These are phyloP conservation scores for Septoria petroselini DNA, from an alignment of 2,329 filamentous ascomycete species.

Conservation along the genomic window DNA sequence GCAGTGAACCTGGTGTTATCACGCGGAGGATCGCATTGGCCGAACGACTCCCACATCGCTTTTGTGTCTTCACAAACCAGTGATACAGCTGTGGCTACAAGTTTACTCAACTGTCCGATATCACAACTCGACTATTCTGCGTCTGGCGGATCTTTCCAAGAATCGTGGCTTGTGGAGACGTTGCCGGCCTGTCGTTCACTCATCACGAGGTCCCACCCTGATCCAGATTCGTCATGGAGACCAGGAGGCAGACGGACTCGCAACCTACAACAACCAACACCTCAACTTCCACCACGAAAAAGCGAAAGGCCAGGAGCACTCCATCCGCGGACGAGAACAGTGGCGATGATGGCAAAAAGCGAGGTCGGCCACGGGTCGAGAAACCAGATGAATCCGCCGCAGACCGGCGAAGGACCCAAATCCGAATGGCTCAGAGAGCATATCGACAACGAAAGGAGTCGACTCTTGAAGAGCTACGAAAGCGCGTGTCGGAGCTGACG, in stretches of 20 bases:
- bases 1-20: too few species aligned
- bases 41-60: too few species aligned
- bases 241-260: neutral
- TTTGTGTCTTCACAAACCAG: too few species aligned
- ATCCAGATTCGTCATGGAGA: constrained; percentile 1
- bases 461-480: constrained; percentile 70
- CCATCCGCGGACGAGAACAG: constrained; percentile 24
- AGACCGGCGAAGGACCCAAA: constrained; percentile 80
- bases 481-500: constrained; percentile 66
- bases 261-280: neutral
- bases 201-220: too few species aligned
- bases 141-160: too few species aligned
- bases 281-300: constrained; percentile 8
- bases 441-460: constrained; percentile 83
- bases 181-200: too few species aligned
- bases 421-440: constrained; percentile 78
- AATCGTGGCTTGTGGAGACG: too few species aligned
- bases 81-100: too few species aligned
- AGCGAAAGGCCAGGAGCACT: constrained; percentile 19
- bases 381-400: constrained; percentile 73
- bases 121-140: too few species aligned
- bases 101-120: too few species aligned
- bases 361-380: constrained; percentile 72
- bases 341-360: constrained; percentile 46
- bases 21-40: too few species aligned